These are phyloP conservation scores for Cladochytrium replicatum DNA, from an alignment of 192 early-diverging fungal genomes.

Conservation along the genomic window DNA sequence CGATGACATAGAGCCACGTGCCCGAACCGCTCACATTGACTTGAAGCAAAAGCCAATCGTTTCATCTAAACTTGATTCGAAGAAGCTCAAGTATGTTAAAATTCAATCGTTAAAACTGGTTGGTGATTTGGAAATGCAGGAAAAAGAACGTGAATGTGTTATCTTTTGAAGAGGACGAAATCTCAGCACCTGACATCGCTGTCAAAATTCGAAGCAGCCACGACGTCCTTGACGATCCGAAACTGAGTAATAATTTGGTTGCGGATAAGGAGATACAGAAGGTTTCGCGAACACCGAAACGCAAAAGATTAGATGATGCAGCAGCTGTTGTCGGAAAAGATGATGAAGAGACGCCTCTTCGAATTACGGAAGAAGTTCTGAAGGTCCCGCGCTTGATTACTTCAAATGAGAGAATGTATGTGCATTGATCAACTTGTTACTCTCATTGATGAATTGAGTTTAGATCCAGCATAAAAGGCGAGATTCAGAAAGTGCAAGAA, in stretches of 20 bases:
- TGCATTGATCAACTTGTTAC: background rate
- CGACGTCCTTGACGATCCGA: conserved; percentile 50
- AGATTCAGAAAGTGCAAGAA: conserved; percentile 52
- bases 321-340: conserved; percentile 52
- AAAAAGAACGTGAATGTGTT: conserved; percentile 21
- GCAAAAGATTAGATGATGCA: conserved; percentile 43
- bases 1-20: conserved; percentile 77
- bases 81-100: background rate
- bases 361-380: no score
- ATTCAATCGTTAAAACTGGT: conserved; percentile 31
- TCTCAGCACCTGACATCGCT: background rate
- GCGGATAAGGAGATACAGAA: conserved; percentile 8
- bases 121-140: conserved; percentile 16
- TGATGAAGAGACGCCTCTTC: no score
- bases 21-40: conserved; percentile 23
- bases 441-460: conserved; percentile 6
- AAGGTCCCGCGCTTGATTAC: no score
- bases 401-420: no score
- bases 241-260: conserved; percentile 18
- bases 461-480: conserved; percentile 25
- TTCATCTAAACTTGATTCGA: background rate
- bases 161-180: conserved; percentile 2
- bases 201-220: conserved; percentile 64
- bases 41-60: conserved; percentile 1
- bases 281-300: conserved; percentile 29